phyloP scores from a whole-genome alignment of 306 rosid species.

The apple (Malus domestica) region ASM211411v1 NC_041793.1:38514001-38514500 shows the following conservation, averaged over 20 bases:
- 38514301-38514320: neutral
- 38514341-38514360: neutral
- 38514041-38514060: too few species aligned
- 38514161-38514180: neutral
- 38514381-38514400: neutral
- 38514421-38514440: neutral
- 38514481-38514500: too few species aligned
- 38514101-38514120: neutral
- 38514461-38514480: neutral
- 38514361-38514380: neutral
- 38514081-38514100: neutral
- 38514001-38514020: neutral
- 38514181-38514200: neutral
- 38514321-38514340: neutral
- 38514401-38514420: neutral
- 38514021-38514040: too few species aligned
- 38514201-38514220: conserved; percentile 11
- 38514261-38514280: neutral
- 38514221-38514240: conserved; percentile 30
- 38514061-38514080: too few species aligned
- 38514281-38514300: conserved; percentile 13
- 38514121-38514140: neutral
- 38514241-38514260: conserved; percentile 10
- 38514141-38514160: neutral
- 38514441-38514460: neutral